phyloP scores from a whole-genome alignment of 164 flowering plant species.

The Sextonia rubra region DNA sequence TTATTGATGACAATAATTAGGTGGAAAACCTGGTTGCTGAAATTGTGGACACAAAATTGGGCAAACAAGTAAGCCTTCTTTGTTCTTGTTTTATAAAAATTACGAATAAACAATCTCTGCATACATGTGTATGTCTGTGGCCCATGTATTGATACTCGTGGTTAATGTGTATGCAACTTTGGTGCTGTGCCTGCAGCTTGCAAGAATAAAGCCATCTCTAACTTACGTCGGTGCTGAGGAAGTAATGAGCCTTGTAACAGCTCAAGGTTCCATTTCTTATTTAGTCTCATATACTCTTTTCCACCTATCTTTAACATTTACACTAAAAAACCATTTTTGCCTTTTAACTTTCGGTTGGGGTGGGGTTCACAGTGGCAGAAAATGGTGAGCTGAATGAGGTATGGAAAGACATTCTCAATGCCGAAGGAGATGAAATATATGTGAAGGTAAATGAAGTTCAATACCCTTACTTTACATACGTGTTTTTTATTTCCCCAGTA shows the following conservation, averaged over 20 bases:
- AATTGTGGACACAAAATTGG: constrained; percentile 85
- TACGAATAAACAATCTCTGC: background rate
- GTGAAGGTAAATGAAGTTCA: constrained; percentile 52
- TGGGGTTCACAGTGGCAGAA: constrained; percentile 69
- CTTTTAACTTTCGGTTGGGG: constrained; percentile 15
- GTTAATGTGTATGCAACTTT: background rate
- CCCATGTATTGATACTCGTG: background rate
- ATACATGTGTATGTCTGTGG: background rate
- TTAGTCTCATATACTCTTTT: background rate
- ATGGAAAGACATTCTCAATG: constrained; percentile 92
- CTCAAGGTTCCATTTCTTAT: constrained; percentile 60
- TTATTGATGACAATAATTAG: constrained; percentile 30
- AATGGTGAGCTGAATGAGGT: constrained; percentile 78
- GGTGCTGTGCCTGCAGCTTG: constrained; percentile 44
- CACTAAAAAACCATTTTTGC: background rate
- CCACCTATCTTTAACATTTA: background rate
- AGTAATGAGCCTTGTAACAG: constrained; percentile 97
- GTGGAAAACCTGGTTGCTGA: constrained; percentile 94
- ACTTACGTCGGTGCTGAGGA: constrained; percentile 93
- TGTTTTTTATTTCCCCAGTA: too few species aligned
- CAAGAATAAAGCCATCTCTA: constrained; percentile 77
- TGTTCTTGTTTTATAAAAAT: background rate
- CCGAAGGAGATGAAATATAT: constrained; percentile 97
- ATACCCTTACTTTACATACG: background rate
- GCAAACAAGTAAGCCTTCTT: constrained; percentile 73